phyloP scores from a whole-genome alignment of 1,284 basidiomycete genomes.

The Laetiporus sulphureus region DNA sequence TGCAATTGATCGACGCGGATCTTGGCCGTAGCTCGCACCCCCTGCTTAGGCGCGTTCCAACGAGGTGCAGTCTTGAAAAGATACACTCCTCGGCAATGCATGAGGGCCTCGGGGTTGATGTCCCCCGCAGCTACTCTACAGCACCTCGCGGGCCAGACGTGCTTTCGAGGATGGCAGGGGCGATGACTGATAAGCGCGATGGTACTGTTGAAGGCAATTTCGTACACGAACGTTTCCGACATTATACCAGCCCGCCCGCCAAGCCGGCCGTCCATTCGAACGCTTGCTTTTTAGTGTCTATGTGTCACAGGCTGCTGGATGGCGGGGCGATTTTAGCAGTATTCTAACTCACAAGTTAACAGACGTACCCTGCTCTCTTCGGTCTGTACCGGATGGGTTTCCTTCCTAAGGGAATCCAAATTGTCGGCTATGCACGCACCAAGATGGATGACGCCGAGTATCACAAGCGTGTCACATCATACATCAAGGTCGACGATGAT shows the following conservation, averaged over 20 bases:
- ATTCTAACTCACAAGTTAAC: background rate
- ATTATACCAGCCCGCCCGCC: background rate
- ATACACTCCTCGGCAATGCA: too few species aligned
- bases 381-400: slow-evolving; percentile 76
- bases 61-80: too few species aligned
- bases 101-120: too few species aligned
- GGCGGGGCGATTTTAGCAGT: background rate
- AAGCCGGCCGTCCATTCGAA: background rate
- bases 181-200: too few species aligned
- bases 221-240: background rate
- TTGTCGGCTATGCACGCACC: slow-evolving; percentile 92
- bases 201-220: too few species aligned
- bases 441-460: slow-evolving; percentile 90
- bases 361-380: slow-evolving; percentile 95
- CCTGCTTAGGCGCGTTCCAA: too few species aligned
- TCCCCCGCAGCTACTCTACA: too few species aligned
- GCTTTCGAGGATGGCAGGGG: too few species aligned
- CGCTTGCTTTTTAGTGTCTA: too few species aligned
- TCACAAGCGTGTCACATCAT: slow-evolving; percentile 74
- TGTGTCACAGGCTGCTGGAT: background rate
- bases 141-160: too few species aligned
- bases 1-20: too few species aligned
- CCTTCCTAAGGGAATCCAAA: slow-evolving; percentile 79
- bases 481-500: slow-evolving; percentile 76
- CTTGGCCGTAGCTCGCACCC: too few species aligned